Conservation (phyloP, 306 rosid genomes). For the Castanospermum australe region DNA sequence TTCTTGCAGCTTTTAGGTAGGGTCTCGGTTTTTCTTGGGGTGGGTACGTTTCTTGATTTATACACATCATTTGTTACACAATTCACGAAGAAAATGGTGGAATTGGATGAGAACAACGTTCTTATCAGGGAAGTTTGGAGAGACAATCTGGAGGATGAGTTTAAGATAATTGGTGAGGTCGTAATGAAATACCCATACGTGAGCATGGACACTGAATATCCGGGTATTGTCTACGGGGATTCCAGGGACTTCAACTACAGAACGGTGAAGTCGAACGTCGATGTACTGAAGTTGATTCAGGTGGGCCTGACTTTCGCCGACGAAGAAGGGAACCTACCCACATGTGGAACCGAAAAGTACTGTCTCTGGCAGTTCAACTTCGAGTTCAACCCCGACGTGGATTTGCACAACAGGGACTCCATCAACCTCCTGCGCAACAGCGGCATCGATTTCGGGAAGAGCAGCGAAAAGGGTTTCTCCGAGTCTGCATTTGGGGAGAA, state of each 20-base stretch:
- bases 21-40: constrained; percentile 17
- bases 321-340: constrained; percentile 46
- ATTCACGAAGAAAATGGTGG: constrained; percentile 24
- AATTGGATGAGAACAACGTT: constrained; percentile 15
- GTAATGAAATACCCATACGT: constrained; percentile 38
- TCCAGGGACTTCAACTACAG: constrained; percentile 28
- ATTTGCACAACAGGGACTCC: constrained; percentile 22
- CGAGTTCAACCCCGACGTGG: constrained; percentile 28
- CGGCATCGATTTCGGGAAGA: constrained; percentile 46
- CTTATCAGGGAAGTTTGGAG: constrained; percentile 47
- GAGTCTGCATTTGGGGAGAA: constrained; percentile 25
- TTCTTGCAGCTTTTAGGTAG: constrained; percentile 27
- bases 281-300: constrained; percentile 45
- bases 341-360: constrained; percentile 37
- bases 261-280: constrained; percentile 38
- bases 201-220: constrained; percentile 52
- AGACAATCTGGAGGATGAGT: constrained; percentile 39
- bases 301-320: constrained; percentile 47
- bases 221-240: constrained; percentile 33
- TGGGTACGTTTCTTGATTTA: constrained; percentile 9
- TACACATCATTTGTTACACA: neutral
- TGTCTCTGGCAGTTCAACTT: constrained; percentile 55
- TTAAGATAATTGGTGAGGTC: constrained; percentile 19
- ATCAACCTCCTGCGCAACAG: constrained; percentile 29
- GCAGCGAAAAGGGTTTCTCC: constrained; percentile 40